phyloP scores from a whole-genome alignment of 1,284 basidiomycete genomes.

The Sanghuangporus baumii region DNA sequence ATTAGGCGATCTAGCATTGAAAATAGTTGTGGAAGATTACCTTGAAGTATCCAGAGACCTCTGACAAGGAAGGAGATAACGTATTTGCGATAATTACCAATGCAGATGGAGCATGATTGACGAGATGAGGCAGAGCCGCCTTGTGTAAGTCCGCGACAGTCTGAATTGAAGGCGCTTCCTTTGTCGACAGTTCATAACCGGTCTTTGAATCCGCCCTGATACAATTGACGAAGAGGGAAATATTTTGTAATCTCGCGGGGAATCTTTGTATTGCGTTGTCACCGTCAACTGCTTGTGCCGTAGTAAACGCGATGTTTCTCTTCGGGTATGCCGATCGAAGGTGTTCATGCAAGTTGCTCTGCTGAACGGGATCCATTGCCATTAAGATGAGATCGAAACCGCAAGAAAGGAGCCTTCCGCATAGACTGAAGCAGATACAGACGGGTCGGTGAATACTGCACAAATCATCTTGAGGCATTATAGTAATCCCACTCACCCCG shows the following conservation, averaged over 20 bases:
- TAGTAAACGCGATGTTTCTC: neutral
- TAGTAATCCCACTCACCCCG: neutral
- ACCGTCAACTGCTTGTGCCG: neutral
- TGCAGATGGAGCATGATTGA: neutral
- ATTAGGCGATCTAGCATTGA: neutral
- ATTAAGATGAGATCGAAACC: constrained; percentile 6
- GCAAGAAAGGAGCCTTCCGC: constrained; percentile 4
- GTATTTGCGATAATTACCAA: constrained; percentile 2
- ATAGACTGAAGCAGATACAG: neutral
- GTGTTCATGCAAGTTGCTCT: neutral
- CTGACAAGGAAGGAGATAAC: neutral
- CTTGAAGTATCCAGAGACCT: neutral
- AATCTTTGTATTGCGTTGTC: neutral
- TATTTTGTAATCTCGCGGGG: neutral
- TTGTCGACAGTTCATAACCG: neutral
- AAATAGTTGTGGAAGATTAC: neutral
- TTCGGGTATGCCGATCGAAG: constrained; percentile 1
- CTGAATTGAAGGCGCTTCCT: neutral
- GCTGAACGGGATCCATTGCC: neutral
- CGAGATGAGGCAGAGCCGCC: constrained; percentile 1
- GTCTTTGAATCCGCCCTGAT: neutral
- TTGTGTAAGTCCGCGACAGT: constrained; percentile 6
- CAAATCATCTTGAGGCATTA: too few relatives aligned
- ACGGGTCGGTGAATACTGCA: neutral
- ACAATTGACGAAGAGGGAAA: neutral